Percentiles rank a stretch among this genome's conserved stretches.
Conservation (phyloP, 805 yeast genomes). For the Brettanomyces custersianus region DNA sequence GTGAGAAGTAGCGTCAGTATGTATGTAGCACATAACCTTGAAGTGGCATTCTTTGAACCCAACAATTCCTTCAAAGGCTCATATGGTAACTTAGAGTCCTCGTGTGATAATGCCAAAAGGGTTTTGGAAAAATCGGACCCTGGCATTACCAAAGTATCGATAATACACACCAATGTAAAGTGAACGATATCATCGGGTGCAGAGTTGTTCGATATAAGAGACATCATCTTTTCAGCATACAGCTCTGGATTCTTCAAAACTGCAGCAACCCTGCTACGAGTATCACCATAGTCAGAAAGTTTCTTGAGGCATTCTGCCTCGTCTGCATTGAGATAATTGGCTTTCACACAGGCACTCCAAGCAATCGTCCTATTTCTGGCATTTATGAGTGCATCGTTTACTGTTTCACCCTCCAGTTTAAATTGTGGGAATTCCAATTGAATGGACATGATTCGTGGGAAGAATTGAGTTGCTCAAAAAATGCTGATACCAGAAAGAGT, state of each 20-base stretch:
- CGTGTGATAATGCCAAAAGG: conserved; percentile 31
- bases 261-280: conserved; percentile 32
- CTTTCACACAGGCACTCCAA: conserved; percentile 85
- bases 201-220: conserved; percentile 41
- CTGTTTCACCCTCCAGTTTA: conserved; percentile 51
- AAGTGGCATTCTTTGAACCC: conserved; percentile 45
- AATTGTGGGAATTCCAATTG: conserved; percentile 12
- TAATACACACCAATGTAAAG: conserved; percentile 51
- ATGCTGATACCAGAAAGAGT: too few relatives aligned
- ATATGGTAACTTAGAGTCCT: conserved; percentile 42
- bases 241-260: conserved; percentile 35
- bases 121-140: conserved; percentile 15
- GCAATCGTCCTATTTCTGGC: conserved; percentile 77
- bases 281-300: conserved; percentile 25
- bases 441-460: conserved; percentile 10
- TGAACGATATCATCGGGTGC: conserved; percentile 63
- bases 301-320: conserved; percentile 45
- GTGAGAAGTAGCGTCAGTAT: conserved; percentile 42
- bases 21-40: conserved; percentile 47
- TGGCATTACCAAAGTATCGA: conserved; percentile 41
- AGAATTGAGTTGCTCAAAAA: not conserved
- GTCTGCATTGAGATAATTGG: conserved; percentile 53
- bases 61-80: conserved; percentile 44
- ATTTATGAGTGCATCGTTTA: conserved; percentile 55
- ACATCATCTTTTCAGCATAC: conserved; percentile 47